These are phyloP conservation scores for Fusarium buxicola DNA, from an alignment of 2,329 filamentous ascomycete species.

Conservation along the genomic window DNA sequence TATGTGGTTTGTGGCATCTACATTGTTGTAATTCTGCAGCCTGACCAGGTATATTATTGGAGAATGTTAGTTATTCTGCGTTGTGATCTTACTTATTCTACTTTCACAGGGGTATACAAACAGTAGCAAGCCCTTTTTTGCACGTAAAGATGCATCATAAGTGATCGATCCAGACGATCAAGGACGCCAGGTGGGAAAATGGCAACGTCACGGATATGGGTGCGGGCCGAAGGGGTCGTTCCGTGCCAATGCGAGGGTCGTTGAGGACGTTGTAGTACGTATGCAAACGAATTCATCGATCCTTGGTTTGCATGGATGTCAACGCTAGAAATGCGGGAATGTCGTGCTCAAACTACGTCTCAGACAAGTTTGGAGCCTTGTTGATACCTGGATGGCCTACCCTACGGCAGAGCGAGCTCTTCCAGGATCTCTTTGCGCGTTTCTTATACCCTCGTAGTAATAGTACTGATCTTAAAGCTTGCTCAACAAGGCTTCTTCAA, in stretches of 20 bases:
- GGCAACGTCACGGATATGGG: not conserved
- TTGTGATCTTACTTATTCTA: not conserved
- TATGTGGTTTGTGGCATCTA: slow-evolving; percentile 33
- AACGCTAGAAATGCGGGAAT: no score
- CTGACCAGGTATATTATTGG: slow-evolving; percentile 2
- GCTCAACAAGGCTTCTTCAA: no score
- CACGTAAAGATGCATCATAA: not conserved
- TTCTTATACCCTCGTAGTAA: no score
- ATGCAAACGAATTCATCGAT: not conserved
- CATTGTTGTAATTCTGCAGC: slow-evolving; percentile 34
- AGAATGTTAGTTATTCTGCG: slow-evolving; percentile 13
- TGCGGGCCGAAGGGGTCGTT: slow-evolving; percentile 6
- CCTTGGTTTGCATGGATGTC: not conserved
- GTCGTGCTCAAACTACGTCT: no score
- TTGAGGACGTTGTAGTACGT: not conserved
- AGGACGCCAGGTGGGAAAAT: not conserved
- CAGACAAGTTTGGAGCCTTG: no score
- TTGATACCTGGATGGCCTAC: no score
- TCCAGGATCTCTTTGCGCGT: no score
- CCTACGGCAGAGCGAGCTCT: no score
- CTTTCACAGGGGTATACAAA: slow-evolving; percentile 1
- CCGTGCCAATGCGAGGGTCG: not conserved
- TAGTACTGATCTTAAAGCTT: no score
- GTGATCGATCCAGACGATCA: not conserved
- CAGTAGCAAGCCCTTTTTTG: slow-evolving; percentile 1